Evolutionary conservation across 805 yeast genomes (phyloP).

Genomic region (Priceomyces castillae): DNA sequence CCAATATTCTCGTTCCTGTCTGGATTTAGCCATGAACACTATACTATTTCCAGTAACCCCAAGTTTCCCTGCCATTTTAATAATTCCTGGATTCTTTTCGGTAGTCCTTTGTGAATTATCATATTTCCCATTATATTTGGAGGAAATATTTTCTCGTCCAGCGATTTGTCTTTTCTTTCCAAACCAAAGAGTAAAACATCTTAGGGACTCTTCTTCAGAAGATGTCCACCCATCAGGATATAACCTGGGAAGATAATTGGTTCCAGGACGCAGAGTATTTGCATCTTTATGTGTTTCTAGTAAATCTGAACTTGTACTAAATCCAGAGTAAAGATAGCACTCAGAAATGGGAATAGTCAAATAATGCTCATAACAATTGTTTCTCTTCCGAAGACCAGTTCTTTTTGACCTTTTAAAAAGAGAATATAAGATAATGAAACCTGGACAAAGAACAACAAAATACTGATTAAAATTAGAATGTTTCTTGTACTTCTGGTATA

Average conservation of each 20-base stretch:
- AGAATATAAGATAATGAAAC: conserved; percentile 58
- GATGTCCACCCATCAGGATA: conserved; percentile 85
- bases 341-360: conserved; percentile 59
- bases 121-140: conserved; percentile 10
- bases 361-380: conserved; percentile 50
- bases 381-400: conserved; percentile 45
- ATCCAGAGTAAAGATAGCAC: conserved; percentile 77
- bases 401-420: conserved; percentile 45
- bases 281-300: conserved; percentile 44
- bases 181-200: conserved; percentile 85
- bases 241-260: conserved; percentile 61
- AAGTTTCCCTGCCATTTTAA: conserved; percentile 48
- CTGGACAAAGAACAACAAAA: conserved; percentile 68
- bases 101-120: conserved; percentile 8
- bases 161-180: conserved; percentile 57
- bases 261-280: conserved; percentile 52
- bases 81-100: conserved; percentile 41
- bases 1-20: conserved; percentile 86
- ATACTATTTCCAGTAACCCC: conserved; percentile 67
- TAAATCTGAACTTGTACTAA: conserved; percentile 55
- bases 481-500: conserved; percentile 68
- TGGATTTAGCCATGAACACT: conserved; percentile 76
- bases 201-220: conserved; percentile 66
- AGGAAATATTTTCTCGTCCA: conserved; percentile 10
- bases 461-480: conserved; percentile 62